These are phyloP conservation scores for Russula earlei DNA, from an alignment of 768 basidiomycete genomes.

Conservation along the genomic window DNA sequence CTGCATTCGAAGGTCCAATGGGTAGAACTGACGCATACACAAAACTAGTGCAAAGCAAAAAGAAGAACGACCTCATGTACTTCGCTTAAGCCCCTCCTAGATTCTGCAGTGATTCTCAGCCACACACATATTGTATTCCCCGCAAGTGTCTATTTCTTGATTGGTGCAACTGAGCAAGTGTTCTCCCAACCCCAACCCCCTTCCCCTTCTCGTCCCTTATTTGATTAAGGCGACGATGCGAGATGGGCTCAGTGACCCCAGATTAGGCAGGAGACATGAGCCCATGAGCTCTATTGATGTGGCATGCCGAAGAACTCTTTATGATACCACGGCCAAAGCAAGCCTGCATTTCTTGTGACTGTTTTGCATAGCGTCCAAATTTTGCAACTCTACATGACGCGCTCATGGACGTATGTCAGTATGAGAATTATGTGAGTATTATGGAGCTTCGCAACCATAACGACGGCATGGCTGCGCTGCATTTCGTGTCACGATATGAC, in stretches of 20 bases:
- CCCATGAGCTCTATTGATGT: background rate
- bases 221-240: background rate
- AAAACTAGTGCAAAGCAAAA: constrained; percentile 88
- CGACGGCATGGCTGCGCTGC: no score
- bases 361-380: no score
- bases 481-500: no score
- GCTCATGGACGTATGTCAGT: no score
- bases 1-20: constrained; percentile 3
- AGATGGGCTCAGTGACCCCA: no score
- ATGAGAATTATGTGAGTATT: no score
- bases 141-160: background rate
- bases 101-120: constrained; percentile 4
- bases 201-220: no score
- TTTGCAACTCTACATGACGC: no score
- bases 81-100: constrained; percentile 55
- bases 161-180: background rate
- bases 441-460: no score
- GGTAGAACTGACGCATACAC: constrained; percentile 21
- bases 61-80: constrained; percentile 97
- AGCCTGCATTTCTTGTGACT: background rate
- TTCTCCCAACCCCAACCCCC: no score
- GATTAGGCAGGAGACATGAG: no score
- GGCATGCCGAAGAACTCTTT: background rate
- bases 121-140: constrained; percentile 10
- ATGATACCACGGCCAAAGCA: background rate